Evolutionary conservation across 176 grass and related monocot genomes (phyloP), one percentile per base, ranked within the genome.

Genomic region (Oryza punctata): DNA sequence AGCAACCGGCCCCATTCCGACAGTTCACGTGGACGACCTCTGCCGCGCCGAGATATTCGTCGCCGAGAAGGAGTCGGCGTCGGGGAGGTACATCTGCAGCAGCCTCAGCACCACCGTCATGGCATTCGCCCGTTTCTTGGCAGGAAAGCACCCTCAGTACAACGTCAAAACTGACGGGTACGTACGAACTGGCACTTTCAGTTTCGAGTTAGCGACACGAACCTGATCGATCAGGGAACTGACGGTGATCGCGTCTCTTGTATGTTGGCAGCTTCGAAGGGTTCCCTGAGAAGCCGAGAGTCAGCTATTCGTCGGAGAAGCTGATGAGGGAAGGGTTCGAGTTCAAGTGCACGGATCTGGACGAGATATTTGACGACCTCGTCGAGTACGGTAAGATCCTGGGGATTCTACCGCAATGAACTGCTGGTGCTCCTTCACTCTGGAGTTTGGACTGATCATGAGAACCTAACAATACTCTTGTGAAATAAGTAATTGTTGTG

Each of bases 11-110:
- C 25, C 72, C 0, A 24, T 77, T 21, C 13, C 78, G 15, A 15
- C 92, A 8, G 52, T 75, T 9, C 91, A 94, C 52, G 32, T 92
- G 13, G 85, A 91, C 28, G 94, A 97, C 70, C 37, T 94, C 19
- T 92, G 91, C 87, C 76, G 87, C 68, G 94, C 94, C 12, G 87
- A 94, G 78, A 25, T 94, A 13, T 94, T 97, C 75, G 61, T 94
- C 7, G 91, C 87, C 4, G 94, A 94, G 81, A 76, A 63, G 13
- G 82, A 15, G 2, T n/a, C 67, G 1, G 82, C 91, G 13, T 72
- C 69, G 0, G 91, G 87, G 15, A 67, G 94, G 63, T 94, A 94
- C 66, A 83, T 97, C 77, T 92, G 91, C 65, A 90, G 94, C 65
- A 16, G 79, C 18, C 28, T 90, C 41, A 92, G 90, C 84, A 83